Base-by-base conservation (phyloP, 2,329 filamentous ascomycete species). In the Diplodia sapinea region DNA sequence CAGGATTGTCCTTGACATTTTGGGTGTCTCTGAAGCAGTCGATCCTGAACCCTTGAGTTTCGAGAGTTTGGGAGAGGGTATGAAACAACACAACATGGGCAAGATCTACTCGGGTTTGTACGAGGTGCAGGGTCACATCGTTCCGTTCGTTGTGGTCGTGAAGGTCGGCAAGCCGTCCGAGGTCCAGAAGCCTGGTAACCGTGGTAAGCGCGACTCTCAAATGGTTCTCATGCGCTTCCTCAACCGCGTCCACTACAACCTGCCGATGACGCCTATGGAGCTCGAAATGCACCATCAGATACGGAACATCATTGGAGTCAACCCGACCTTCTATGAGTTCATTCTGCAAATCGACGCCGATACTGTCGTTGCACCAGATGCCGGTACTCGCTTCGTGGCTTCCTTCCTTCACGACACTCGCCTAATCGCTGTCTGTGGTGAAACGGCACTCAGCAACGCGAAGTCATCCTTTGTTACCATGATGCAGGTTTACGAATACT, bases 401-500 rank as follows among this genome's bases (percentile, higher is more conserved):
- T 86, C 93, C 5, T 97, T 97, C 84, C 80, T 97, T 52, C 88
- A 95, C 74, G 95, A 99, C 77, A 97, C 94, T 31, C 90, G 92
- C 67, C 84, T 98, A n/a, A 94, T 97, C 75, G 95, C 91, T 66
- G 88, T 95, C 59, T 99, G 95, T 76, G 95, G 95, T 81, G 95
- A 99, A 81, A 99, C 95, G 0, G 91, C 91, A 17, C 85, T 99
- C 57, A 94, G 90, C 70, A 99, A 99, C 77, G 91, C 93, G 69
- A 97, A 97, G 79, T 86, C 91, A 7, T 97, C 94, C 0, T 93
- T 96, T 76, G 88, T 96, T 72, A 99, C 95, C 63, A 98, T 98
- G 94, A 99, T 99, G 78, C 95, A 99, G 81, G 94, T 99, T 40
- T 99, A 98, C 84, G 94, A 99, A 81, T 99, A 99, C 85, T 99